Conservation (phyloP, 2,329 filamentous ascomycete genomes). For the Trichoderma pleuroti region DNA sequence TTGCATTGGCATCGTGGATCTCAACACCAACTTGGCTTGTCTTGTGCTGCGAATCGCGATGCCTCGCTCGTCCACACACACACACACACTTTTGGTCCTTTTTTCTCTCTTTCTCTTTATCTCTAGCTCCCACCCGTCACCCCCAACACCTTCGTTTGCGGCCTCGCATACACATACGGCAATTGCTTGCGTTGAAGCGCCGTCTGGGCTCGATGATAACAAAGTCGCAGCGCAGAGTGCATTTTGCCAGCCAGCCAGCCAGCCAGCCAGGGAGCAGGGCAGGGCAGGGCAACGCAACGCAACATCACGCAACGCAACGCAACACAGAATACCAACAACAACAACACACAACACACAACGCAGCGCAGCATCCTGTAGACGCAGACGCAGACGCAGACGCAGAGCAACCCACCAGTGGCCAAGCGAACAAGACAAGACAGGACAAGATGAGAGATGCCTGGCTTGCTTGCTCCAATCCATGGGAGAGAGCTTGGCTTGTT, state of each 20-base stretch:
- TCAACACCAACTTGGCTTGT: background rate
- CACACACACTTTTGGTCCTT: background rate
- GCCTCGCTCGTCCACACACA: background rate
- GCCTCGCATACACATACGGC: background rate
- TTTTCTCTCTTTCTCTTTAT: background rate
- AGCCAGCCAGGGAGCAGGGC: background rate
- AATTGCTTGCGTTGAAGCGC: background rate
- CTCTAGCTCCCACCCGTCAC: background rate
- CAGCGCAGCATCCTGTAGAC: background rate
- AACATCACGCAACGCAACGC: background rate
- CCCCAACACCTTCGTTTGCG: background rate
- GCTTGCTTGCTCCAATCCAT: background rate
- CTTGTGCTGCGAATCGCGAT: background rate
- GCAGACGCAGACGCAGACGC: background rate
- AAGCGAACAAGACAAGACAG: background rate
- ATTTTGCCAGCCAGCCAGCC: background rate
- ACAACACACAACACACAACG: background rate
- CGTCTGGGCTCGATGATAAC: slow-evolving; percentile 5
- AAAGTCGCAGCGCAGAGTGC: slow-evolving; percentile 10
- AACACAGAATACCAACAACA: background rate
- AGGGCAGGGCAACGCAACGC: background rate
- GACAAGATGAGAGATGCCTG: background rate
- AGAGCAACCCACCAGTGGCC: background rate
- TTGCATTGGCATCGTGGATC: background rate
- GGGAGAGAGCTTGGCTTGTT: background rate